Base-by-base conservation (phyloP, 345 rosid species). In the Draba incana region DNA sequence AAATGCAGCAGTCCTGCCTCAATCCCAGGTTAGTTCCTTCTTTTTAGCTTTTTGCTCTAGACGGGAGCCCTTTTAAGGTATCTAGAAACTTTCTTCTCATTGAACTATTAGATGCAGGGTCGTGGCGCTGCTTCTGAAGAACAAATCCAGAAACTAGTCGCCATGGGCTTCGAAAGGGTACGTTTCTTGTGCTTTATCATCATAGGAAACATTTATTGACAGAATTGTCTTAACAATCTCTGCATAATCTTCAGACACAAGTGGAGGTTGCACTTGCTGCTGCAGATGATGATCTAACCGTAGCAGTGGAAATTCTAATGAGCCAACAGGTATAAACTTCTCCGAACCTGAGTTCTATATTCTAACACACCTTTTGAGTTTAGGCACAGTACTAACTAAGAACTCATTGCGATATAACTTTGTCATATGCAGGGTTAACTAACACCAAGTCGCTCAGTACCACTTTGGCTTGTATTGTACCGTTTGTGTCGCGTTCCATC, bases 141-240 rank as follows among this genome's bases (percentile, higher is more conserved):
- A 50, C 90, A 89, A 70, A 83, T 89, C 68, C 88, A 87, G 70
- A 85, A 87, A 71, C 96, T 94, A 23, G 85, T 87, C 9, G 80
- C 96, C 31, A 94, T 94, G 98, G 96, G 99, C 44, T 94, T 94
- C 39, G 99, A 91, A 35, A 82, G 84, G 98, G 97, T 91, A 81
- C 1, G 38, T 61, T 62, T 77, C 73, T 16, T 68, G 46, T 8
- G 39, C 39, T 35, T 35, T 35, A 1, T 2, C 38, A 35, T 35
- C 0, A 35, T 35, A 0, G 8, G 39, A 8, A 35, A 35, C 39
- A 35, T 8, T 8, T 8, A 35, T 35, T 35, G 39, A 35, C 39
- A 8, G 2, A 8, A 8, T 35, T 35, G 2, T 15, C 6, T 37
- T 16, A 49, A 23, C 10, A 23, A 10, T 69, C 11, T 62, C 5